These are phyloP conservation scores for Diaporthe caulivora DNA, from an alignment of 2,329 filamentous ascomycete species.

Conservation along the genomic window DNA sequence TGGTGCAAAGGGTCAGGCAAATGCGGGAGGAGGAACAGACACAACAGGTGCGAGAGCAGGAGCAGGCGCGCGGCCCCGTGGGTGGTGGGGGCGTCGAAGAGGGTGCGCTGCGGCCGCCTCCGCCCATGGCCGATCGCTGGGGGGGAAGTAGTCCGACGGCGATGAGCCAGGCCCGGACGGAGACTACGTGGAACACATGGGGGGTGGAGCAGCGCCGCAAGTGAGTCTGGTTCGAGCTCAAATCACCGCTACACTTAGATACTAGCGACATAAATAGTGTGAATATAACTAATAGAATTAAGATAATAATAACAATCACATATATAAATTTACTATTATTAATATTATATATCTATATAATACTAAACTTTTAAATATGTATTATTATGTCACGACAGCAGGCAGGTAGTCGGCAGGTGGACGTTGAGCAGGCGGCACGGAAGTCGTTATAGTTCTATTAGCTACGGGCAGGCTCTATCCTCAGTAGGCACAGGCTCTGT, in stretches of 20 bases:
- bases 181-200: conserved; percentile 26
- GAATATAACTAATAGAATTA: background rate
- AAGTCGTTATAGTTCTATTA: too few species aligned
- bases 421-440: too few species aligned
- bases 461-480: too few species aligned
- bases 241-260: background rate
- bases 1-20: conserved; percentile 16
- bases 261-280: background rate
- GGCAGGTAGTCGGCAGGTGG: too few species aligned
- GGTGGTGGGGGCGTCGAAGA: background rate
- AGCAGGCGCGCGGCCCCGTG: background rate
- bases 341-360: too few species aligned
- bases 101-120: conserved; percentile 13
- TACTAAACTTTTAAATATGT: too few species aligned
- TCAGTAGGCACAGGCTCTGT: too few species aligned
- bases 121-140: conserved; percentile 2
- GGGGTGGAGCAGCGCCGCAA: conserved; percentile 2
- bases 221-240: background rate
- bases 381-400: too few species aligned
- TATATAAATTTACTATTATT: too few species aligned
- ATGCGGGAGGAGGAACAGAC: background rate
- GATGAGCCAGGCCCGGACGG: conserved; percentile 17
- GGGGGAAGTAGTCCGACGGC: conserved; percentile 1
- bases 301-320: too few species aligned
- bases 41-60: background rate